phyloP scores from a whole-genome alignment of 768 basidiomycete species.

The Boletus edulis region DNA sequence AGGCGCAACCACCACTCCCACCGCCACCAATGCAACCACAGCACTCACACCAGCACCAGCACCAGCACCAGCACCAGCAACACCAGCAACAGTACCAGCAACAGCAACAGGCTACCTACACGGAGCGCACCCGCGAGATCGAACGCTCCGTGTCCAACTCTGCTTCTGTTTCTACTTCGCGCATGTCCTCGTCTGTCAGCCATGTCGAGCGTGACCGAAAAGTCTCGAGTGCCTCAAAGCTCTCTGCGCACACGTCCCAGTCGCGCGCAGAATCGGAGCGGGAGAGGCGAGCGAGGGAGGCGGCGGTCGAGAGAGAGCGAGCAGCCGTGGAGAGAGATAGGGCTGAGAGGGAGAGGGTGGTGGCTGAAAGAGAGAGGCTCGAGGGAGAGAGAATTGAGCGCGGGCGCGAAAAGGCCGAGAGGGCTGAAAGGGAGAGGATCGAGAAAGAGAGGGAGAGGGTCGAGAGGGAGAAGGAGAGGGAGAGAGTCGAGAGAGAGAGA shows the following conservation, averaged over 20 bases:
- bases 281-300: constrained; percentile 25
- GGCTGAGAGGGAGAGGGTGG: constrained; percentile 12
- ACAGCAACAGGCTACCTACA: constrained; percentile 18
- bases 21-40: neutral
- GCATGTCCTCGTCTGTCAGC: constrained; percentile 18
- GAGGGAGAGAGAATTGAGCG: constrained; percentile 10
- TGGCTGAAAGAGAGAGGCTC: constrained; percentile 13
- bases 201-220: constrained; percentile 28
- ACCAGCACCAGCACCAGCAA: neutral
- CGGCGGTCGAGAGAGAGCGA: constrained; percentile 17
- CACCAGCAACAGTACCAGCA: neutral
- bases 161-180: constrained; percentile 12
- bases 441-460: constrained; percentile 9
- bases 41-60: neutral
- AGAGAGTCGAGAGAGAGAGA: neutral
- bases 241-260: constrained; percentile 30
- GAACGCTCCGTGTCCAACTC: constrained; percentile 27
- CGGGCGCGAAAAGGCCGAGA: neutral
- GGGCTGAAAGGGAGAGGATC: constrained; percentile 5
- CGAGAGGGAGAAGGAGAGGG: neutral
- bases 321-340: constrained; percentile 12
- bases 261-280: constrained; percentile 19
- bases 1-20: neutral
- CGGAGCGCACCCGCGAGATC: constrained; percentile 25
- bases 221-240: constrained; percentile 22